A percentile compares a stretch with the other conserved stretches of the same genome.
Evolutionary conservation across 805 yeast species (phyloP).

Genomic region (Wickerhamiella nectarea): DNA sequence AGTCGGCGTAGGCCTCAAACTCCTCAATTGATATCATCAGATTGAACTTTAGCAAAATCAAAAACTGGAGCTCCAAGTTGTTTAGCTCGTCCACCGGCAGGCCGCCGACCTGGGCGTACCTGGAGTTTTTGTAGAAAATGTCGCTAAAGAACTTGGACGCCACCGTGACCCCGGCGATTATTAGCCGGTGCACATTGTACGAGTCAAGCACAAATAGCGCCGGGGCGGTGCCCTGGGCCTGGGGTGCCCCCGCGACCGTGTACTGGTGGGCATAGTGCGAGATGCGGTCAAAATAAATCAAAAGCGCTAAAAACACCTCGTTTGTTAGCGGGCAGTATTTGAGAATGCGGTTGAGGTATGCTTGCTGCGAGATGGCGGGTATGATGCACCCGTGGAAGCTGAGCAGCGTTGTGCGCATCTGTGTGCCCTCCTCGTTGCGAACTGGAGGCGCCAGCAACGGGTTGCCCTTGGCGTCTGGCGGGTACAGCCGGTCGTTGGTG

Average conservation of each 20-base stretch:
- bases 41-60: slow-evolving; percentile 71
- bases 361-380: slow-evolving; percentile 87
- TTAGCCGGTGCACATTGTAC: slow-evolving; percentile 84
- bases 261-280: slow-evolving; percentile 59
- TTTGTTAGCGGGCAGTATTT: slow-evolving; percentile 98
- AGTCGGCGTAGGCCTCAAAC: slow-evolving; percentile 77
- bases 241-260: slow-evolving; percentile 10
- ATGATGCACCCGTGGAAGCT: slow-evolving; percentile 94
- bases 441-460: slow-evolving; percentile 16
- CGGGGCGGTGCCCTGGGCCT: slow-evolving; percentile 22
- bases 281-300: slow-evolving; percentile 89
- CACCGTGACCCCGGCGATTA: slow-evolving; percentile 90
- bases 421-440: slow-evolving; percentile 20
- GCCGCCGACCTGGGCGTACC: slow-evolving; percentile 92
- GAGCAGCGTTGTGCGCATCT: slow-evolving; percentile 33
- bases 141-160: slow-evolving; percentile 91
- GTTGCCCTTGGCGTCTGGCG: slow-evolving; percentile 35
- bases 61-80: slow-evolving; percentile 79
- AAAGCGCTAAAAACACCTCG: slow-evolving; percentile 78
- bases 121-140: slow-evolving; percentile 81
- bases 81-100: slow-evolving; percentile 71
- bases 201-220: slow-evolving; percentile 91
- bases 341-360: slow-evolving; percentile 76
- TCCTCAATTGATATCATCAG: slow-evolving; percentile 82
- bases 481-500: slow-evolving; percentile 74